These are phyloP conservation scores for Camptophora hylomeconis DNA, from an alignment of 2,329 filamentous ascomycete species.

Conservation along the genomic window DNA sequence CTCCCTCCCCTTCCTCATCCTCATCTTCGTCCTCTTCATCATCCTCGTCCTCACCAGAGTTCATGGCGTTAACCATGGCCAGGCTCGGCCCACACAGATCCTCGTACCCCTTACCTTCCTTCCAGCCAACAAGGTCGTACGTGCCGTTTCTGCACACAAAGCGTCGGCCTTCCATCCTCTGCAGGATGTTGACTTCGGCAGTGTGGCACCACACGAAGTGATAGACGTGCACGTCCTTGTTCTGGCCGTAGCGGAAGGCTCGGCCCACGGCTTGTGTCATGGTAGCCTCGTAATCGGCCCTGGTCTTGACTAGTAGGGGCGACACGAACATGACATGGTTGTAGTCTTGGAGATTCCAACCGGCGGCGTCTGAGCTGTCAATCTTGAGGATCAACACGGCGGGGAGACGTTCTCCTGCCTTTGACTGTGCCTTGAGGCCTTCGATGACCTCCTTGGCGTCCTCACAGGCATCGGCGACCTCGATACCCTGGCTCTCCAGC, in stretches of 20 bases:
- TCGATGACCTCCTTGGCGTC: no score
- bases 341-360: conserved; percentile 50
- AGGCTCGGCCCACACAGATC: neutral
- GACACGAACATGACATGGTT: conserved; percentile 54
- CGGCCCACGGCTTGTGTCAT: conserved; percentile 55
- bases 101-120: neutral
- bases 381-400: conserved; percentile 38
- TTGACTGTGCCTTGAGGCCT: conserved; percentile 15
- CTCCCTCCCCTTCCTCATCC: conserved; percentile 17
- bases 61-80: conserved; percentile 4
- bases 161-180: conserved; percentile 40
- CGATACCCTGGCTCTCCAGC: conserved; percentile 28
- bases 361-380: conserved; percentile 44
- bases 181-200: conserved; percentile 33
- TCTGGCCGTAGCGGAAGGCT: conserved; percentile 44
- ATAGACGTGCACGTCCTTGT: conserved; percentile 45
- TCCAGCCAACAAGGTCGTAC: conserved; percentile 1
- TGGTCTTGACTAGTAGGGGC: conserved; percentile 37
- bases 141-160: neutral
- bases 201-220: conserved; percentile 32
- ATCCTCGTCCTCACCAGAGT: conserved; percentile 1
- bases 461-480: conserved; percentile 23
- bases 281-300: conserved; percentile 42
- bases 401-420: conserved; percentile 10
- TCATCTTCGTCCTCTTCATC: conserved; percentile 13